Conservation (phyloP, 177 flowering plant genomes). For the Tripterygium wilfordii region DNA sequence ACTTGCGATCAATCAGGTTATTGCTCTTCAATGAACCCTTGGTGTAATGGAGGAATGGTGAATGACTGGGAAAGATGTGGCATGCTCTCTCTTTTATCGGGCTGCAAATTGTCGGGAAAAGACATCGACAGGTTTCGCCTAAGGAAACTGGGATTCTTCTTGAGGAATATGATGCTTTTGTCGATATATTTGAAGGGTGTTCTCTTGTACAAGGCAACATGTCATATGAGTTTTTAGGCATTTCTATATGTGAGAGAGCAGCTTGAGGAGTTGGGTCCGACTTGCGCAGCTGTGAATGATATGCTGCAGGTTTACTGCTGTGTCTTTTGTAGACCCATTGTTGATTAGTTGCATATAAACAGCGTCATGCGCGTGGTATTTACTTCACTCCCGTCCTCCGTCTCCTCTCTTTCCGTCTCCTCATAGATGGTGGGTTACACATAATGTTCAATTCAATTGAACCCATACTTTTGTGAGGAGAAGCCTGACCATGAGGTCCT, state of each 20-base stretch:
- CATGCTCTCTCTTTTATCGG: conserved; percentile 74
- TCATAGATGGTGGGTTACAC: too few species aligned
- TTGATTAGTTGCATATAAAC: too few species aligned
- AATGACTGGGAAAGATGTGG: conserved; percentile 78
- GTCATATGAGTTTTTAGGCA: conserved; percentile 93
- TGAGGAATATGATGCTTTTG: conserved; percentile 79
- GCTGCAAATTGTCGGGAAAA: conserved; percentile 81
- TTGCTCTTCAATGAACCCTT: conserved; percentile 42
- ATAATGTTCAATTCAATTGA: too few species aligned
- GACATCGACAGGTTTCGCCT: conserved; percentile 51
- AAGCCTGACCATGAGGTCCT: too few species aligned
- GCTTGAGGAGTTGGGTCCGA: conserved; percentile 94
- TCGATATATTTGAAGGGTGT: conserved; percentile 88
- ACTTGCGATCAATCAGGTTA: conserved; percentile 47
- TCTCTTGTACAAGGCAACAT: conserved; percentile 90
- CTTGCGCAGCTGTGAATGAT: conserved; percentile 95
- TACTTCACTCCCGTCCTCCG: too few species aligned
- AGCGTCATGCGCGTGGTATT: too few species aligned
- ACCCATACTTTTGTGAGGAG: too few species aligned
- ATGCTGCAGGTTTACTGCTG: conserved; percentile 82
- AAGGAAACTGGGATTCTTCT: conserved; percentile 40
- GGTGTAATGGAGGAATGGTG: conserved; percentile 41
- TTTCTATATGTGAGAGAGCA: conserved; percentile 85
- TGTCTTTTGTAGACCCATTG: too few species aligned
- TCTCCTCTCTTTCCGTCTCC: too few species aligned